phyloP scores from a whole-genome alignment of 805 yeast species.

The Ogataea thermomethanolica region DNA sequence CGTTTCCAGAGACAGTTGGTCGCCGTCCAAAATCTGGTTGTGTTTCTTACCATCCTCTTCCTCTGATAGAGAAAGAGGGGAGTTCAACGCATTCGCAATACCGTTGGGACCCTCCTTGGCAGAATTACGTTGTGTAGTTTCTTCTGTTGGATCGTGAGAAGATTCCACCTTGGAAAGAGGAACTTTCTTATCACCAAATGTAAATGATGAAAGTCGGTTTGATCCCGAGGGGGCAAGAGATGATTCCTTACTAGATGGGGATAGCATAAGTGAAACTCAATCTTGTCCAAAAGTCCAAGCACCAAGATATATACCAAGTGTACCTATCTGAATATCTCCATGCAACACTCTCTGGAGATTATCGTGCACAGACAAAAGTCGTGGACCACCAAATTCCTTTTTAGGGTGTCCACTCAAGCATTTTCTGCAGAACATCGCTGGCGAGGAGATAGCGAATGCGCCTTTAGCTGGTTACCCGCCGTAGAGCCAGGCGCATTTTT shows the following conservation, averaged over 20 bases:
- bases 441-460: background rate
- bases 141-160: conserved; percentile 19
- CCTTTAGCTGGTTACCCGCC: background rate
- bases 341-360: conserved; percentile 2
- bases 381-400: conserved; percentile 1
- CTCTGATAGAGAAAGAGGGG: conserved; percentile 23
- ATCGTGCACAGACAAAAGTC: conserved; percentile 3
- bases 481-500: background rate
- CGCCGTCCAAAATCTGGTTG: conserved; percentile 15
- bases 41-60: conserved; percentile 11
- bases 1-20: conserved; percentile 19
- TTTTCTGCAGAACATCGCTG: background rate
- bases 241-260: conserved; percentile 26
- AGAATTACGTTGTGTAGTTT: background rate
- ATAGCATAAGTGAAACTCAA: conserved; percentile 16
- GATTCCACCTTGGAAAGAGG: conserved; percentile 13
- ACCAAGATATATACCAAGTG: background rate
- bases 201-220: conserved; percentile 15
- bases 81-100: conserved; percentile 10
- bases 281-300: background rate
- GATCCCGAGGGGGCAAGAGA: conserved; percentile 6
- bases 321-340: conserved; percentile 1
- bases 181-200: conserved; percentile 11
- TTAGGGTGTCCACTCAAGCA: background rate
- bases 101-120: background rate